Evolutionary conservation across 495 filamentous ascomycete species (phyloP), one percentile per base, ranked within the genome.

Genomic region (Evernia prunastri): DNA sequence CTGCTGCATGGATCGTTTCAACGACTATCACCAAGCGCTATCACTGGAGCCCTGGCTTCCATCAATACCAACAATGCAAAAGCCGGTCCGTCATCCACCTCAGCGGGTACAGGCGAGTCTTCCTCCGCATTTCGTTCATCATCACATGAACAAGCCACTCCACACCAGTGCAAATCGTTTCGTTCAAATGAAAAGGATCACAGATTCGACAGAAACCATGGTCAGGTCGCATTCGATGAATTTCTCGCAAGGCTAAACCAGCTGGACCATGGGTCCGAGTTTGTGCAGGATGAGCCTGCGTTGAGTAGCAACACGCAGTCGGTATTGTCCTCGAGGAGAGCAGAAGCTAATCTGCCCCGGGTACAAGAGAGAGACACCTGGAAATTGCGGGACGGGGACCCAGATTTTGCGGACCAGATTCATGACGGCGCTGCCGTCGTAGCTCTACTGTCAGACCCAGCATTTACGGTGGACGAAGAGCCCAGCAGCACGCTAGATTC

Each of bases 401-500:
- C 25, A 49, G 53, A 39, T 17, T 42, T 25, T 7, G 18, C 47
- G 23, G 15, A 18, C 20, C 12, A 36, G 4, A 36, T 40, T 11
- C 40, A 47, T 40, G 80, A 82, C 63, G 80, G 80, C 56, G 66
- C 73, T 36, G 80, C 72, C 7, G 79, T 82, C 9, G 63, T 80
- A 11, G 66, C 74, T 53, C 72, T 90, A 76, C 72, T 89, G 72
- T 62, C 77, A 56, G 70, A 86, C 72, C 56, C 73, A 63, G 70
- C 78, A 66, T 78, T 87, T 75, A 68, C 84, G 61, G 74, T 88
- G 70, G 72, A 83, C 67, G 39, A 67, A 57, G 17, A 75, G 68
- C 15, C 71, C 75, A 10, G 74, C 70, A 13, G 53, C 61, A 0
- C 63, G 47, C 0, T 75, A 29, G 36, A 12, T 36, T 1, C 37